These are phyloP conservation scores for Chamaecyparis obtusa DNA, from an alignment of 75 land plant species.

Conservation along the genomic window DNA sequence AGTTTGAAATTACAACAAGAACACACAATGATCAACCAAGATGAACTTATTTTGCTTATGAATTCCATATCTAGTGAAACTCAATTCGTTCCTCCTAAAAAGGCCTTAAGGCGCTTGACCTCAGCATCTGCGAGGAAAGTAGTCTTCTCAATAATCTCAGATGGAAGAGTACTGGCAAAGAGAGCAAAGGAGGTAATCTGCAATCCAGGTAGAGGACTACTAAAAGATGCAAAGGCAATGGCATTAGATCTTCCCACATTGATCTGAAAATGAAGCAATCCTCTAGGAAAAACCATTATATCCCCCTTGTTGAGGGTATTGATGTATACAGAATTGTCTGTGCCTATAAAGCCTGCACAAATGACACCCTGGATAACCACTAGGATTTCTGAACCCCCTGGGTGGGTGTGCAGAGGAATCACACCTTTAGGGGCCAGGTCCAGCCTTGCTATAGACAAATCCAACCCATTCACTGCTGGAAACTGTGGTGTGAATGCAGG, in stretches of 20 bases:
- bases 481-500: conserved; percentile 61
- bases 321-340: conserved; percentile 38
- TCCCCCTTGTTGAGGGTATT: conserved; percentile 51
- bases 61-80: no score
- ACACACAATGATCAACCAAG: neutral
- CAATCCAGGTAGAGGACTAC: conserved; percentile 51
- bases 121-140: conserved; percentile 40
- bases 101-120: conserved; percentile 44
- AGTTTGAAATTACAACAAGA: neutral
- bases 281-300: conserved; percentile 72
- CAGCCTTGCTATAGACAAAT: conserved; percentile 56
- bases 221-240: conserved; percentile 43
- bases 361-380: conserved; percentile 58
- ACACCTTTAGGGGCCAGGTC: conserved; percentile 65
- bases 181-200: conserved; percentile 48
- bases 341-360: conserved; percentile 55
- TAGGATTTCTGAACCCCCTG: conserved; percentile 61
- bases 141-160: conserved; percentile 24
- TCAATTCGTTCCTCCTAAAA: conserved; percentile 46
- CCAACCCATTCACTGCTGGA: conserved; percentile 75
- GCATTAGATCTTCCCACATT: conserved; percentile 31
- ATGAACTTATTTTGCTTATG: neutral
- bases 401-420: conserved; percentile 76
- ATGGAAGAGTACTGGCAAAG: conserved; percentile 40
- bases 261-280: conserved; percentile 64